Evolutionary conservation across 169 alveolate species (phyloP).

Genomic region (Perkinsus chesapeaki): DNA sequence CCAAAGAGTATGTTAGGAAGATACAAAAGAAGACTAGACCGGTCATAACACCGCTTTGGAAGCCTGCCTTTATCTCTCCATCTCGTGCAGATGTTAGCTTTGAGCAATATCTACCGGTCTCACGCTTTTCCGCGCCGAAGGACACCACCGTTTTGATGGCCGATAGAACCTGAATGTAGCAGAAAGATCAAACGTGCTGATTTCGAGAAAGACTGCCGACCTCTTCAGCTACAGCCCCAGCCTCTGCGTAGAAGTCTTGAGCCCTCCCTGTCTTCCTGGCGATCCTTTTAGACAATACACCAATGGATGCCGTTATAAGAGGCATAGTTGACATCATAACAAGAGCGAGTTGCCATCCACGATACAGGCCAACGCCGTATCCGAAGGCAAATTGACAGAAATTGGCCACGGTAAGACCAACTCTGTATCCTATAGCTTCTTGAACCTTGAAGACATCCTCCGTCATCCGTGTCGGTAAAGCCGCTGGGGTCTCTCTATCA

Average conservation of each 20-base stretch:
- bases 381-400: slow-evolving; percentile 29
- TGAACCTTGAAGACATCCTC: slow-evolving; percentile 30
- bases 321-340: slow-evolving; percentile 28
- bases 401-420: slow-evolving; percentile 34
- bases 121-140: slow-evolving; percentile 34
- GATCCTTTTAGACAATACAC: slow-evolving; percentile 20
- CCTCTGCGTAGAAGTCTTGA: slow-evolving; percentile 25
- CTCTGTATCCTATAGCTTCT: slow-evolving; percentile 33
- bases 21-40: slow-evolving; percentile 32
- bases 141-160: slow-evolving; percentile 40
- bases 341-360: slow-evolving; percentile 38
- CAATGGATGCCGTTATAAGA: slow-evolving; percentile 25
- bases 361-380: slow-evolving; percentile 26
- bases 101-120: slow-evolving; percentile 16
- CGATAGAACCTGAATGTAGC: slow-evolving; percentile 46
- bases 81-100: slow-evolving; percentile 28
- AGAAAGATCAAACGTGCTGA: slow-evolving; percentile 30
- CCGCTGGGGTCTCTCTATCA: slow-evolving; percentile 36
- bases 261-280: slow-evolving; percentile 8
- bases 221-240: slow-evolving; percentile 42
- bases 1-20: slow-evolving; percentile 35
- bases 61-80: slow-evolving; percentile 28
- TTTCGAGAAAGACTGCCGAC: neutral
- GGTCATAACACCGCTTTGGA: slow-evolving; percentile 30
- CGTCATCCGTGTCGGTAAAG: slow-evolving; percentile 32